A percentile compares a stretch with the other conserved stretches of the same genome.
These are phyloP conservation scores for Auriscalpium vulgare DNA, from an alignment of 768 basidiomycete species.

Conservation along the genomic window DNA sequence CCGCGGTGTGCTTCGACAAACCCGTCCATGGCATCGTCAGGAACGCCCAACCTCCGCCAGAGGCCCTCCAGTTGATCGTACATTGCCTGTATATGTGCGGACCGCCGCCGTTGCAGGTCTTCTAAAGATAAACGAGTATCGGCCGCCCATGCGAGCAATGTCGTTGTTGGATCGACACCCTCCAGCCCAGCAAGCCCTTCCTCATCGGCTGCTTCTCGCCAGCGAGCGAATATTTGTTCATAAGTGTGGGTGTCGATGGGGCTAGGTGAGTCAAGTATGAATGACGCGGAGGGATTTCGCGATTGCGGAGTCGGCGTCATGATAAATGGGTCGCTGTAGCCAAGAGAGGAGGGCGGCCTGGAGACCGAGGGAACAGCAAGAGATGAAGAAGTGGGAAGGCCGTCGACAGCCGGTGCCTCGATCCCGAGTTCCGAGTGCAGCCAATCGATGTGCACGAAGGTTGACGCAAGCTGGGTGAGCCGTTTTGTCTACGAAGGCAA, in stretches of 20 bases:
- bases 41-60: slow-evolving; percentile 81
- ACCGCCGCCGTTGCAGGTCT: slow-evolving; percentile 66
- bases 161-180: slow-evolving; percentile 69
- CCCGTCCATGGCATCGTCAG: slow-evolving; percentile 76
- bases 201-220: slow-evolving; percentile 23
- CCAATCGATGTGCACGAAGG: slow-evolving; percentile 75
- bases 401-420: slow-evolving; percentile 46
- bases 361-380: slow-evolving; percentile 20
- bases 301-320: slow-evolving; percentile 29
- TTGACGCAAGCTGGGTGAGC: slow-evolving; percentile 49
- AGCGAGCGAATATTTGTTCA: slow-evolving; percentile 14
- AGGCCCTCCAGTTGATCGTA: slow-evolving; percentile 90
- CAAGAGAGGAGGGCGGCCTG: slow-evolving; percentile 25
- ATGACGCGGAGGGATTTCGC: slow-evolving; percentile 25
- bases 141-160: slow-evolving; percentile 67
- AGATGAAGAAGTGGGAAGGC: slow-evolving; percentile 29
- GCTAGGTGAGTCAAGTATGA: slow-evolving; percentile 27
- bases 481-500: slow-evolving; percentile 48
- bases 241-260: slow-evolving; percentile 17
- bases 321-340: slow-evolving; percentile 15
- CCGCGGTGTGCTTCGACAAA: slow-evolving; percentile 87
- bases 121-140: slow-evolving; percentile 51
- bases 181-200: slow-evolving; percentile 43
- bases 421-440: slow-evolving; percentile 79
- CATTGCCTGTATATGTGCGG: slow-evolving; percentile 83